A percentile compares a stretch with the other conserved stretches of the same genome.
These are phyloP conservation scores for Purshia tridentata DNA, from an alignment of 306 rosid genomes.

Conservation along the genomic window DNA sequence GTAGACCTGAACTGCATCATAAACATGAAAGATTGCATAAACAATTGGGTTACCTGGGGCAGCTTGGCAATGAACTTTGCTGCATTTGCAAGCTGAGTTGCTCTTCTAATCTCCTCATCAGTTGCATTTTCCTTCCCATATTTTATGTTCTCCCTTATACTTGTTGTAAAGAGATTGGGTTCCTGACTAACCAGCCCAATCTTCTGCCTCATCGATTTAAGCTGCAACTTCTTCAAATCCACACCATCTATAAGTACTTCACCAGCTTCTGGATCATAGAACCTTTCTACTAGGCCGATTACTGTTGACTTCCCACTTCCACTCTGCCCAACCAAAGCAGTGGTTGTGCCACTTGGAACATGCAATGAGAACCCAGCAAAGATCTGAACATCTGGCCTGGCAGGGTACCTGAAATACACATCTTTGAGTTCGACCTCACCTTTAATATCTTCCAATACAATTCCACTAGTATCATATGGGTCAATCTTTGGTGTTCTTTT, in stretches of 20 bases:
- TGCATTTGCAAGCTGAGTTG: conserved; percentile 81
- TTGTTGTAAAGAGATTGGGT: conserved; percentile 62
- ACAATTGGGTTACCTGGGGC: conserved; percentile 43
- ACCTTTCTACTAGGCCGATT: conserved; percentile 70
- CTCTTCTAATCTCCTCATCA: conserved; percentile 53
- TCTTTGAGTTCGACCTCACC: conserved; percentile 82
- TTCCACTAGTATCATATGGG: conserved; percentile 62
- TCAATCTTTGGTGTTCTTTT: conserved; percentile 62
- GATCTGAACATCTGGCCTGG: conserved; percentile 70
- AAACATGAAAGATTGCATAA: background rate
- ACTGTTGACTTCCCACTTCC: conserved; percentile 96
- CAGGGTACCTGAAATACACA: conserved; percentile 74
- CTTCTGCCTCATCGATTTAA: conserved; percentile 72
- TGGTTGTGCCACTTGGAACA: conserved; percentile 65
- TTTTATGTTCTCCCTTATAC: conserved; percentile 66
- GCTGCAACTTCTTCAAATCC: conserved; percentile 50
- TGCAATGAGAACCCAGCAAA: conserved; percentile 72
- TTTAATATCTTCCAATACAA: conserved; percentile 50
- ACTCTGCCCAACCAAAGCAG: conserved; percentile 91
- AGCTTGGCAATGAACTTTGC: conserved; percentile 75
- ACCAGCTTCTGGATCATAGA: conserved; percentile 88
- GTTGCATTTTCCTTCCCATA: conserved; percentile 88
- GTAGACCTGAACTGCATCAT: background rate
- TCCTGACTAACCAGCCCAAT: conserved; percentile 93
- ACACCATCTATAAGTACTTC: conserved; percentile 75